Evolutionary conservation across 2,329 filamentous ascomycete genomes (phyloP).

Genomic region (Monosporascus sp.): DNA sequence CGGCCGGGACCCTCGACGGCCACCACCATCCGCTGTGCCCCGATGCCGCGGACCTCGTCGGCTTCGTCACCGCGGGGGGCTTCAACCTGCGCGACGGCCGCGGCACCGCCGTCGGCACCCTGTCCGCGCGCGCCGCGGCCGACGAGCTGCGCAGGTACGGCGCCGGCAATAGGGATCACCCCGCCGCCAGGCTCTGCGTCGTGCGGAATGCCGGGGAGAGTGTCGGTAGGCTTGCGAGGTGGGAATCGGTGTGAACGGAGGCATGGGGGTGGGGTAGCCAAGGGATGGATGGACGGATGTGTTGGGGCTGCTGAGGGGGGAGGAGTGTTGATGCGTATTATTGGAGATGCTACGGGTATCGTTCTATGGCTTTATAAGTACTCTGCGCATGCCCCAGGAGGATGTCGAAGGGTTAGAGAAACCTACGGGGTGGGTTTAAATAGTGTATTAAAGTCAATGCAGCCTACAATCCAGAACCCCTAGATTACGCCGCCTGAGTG

Average conservation of each 20-base stretch:
- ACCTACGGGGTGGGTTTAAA: too few species aligned
- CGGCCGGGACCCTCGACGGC: slow-evolving; percentile 32
- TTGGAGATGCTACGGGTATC: too few species aligned
- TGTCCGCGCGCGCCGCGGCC: slow-evolving; percentile 56
- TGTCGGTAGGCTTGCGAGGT: slow-evolving; percentile 71
- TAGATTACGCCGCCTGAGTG: too few species aligned
- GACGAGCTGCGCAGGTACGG: slow-evolving; percentile 29
- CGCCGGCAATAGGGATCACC: slow-evolving; percentile 16
- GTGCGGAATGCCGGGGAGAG: slow-evolving; percentile 75
- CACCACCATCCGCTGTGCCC: slow-evolving; percentile 70
- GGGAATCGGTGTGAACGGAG: slow-evolving; percentile 56
- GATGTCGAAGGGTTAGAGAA: too few species aligned
- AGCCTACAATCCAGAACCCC: too few species aligned
- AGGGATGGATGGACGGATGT: too few species aligned
- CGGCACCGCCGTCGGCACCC: slow-evolving; percentile 68
- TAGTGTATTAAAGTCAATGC: too few species aligned
- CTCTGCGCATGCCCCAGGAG: too few species aligned
- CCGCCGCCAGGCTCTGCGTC: slow-evolving; percentile 61
- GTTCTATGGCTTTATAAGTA: too few species aligned
- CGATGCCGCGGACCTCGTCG: slow-evolving; percentile 68
- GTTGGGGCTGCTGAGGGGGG: too few species aligned
- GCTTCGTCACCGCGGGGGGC: slow-evolving; percentile 83
- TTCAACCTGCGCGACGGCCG: slow-evolving; percentile 74
- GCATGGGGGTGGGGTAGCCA: too few species aligned
- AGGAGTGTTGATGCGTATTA: too few species aligned